These are phyloP conservation scores for Microdochium trichocladiopsis DNA, from an alignment of 2,329 filamentous ascomycete species.

Conservation along the genomic window DNA sequence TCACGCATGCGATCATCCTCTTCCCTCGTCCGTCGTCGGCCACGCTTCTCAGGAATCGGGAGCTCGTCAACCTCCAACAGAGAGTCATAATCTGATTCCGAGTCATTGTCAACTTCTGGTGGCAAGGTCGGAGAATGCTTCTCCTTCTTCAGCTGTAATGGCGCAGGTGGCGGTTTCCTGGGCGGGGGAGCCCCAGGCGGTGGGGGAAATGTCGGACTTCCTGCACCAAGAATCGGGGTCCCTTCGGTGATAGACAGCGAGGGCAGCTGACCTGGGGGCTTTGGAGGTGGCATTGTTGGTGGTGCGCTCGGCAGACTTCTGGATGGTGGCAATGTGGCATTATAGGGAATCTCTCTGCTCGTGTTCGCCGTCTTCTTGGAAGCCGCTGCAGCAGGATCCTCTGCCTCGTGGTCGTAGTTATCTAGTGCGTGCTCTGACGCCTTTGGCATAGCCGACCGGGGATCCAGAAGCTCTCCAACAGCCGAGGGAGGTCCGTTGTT, in stretches of 20 bases:
- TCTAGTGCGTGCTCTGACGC: conserved; percentile 52
- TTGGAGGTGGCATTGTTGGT: conserved; percentile 45
- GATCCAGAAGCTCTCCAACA: conserved; percentile 45
- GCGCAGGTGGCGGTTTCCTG: conserved; percentile 79
- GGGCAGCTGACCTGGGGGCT: conserved; percentile 32
- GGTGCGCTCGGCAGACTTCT: conserved; percentile 46
- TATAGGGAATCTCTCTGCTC: conserved; percentile 41
- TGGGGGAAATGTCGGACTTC: conserved; percentile 39
- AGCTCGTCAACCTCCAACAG: conserved; percentile 63
- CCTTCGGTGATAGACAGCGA: conserved; percentile 33
- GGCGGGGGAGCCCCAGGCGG: conserved; percentile 50
- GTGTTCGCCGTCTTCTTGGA: conserved; percentile 38
- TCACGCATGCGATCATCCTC: conserved; percentile 80
- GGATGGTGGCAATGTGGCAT: conserved; percentile 46
- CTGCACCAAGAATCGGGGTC: conserved; percentile 35
- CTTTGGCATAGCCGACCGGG: conserved; percentile 52
- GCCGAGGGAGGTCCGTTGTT: conserved; percentile 28
- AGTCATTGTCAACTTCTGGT: conserved; percentile 50
- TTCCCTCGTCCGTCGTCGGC: conserved; percentile 75
- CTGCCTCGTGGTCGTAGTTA: conserved; percentile 47
- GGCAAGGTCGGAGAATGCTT: conserved; percentile 17
- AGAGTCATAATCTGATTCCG: conserved; percentile 80
- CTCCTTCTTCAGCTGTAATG: conserved; percentile 60
- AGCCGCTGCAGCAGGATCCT: conserved; percentile 39
- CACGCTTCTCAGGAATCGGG: conserved; percentile 51